These are phyloP conservation scores for Pseudozyma tsukubaensis DNA, from an alignment of 1,284 basidiomycete species.

Conservation along the genomic window DNA sequence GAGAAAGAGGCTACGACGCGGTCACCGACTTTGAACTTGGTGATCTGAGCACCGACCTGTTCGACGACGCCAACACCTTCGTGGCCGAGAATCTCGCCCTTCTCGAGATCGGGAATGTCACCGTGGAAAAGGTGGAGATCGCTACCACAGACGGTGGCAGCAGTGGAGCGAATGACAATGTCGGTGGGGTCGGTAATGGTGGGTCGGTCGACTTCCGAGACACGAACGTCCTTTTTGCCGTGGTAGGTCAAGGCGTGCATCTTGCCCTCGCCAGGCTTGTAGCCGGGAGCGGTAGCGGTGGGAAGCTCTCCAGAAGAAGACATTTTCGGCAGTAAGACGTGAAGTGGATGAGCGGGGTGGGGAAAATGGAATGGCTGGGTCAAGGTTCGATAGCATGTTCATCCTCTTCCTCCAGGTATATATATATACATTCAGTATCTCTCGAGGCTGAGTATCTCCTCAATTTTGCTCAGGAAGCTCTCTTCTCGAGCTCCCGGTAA, in stretches of 20 bases:
- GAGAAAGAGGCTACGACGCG: constrained; percentile 77
- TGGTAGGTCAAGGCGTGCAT: constrained; percentile 77
- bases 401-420: no score
- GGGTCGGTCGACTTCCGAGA: constrained; percentile 72
- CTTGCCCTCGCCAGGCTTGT: constrained; percentile 32
- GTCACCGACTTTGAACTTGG: constrained; percentile 53
- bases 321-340: background rate
- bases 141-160: constrained; percentile 77
- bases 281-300: constrained; percentile 24
- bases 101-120: constrained; percentile 76
- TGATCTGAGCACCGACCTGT: constrained; percentile 52
- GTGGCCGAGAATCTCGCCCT: constrained; percentile 74
- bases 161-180: constrained; percentile 77
- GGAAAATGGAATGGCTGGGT: background rate
- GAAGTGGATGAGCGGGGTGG: background rate
- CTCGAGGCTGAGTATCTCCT: no score
- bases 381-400: background rate
- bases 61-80: constrained; percentile 62
- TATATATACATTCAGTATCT: no score
- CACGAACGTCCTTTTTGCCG: constrained; percentile 72
- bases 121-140: constrained; percentile 55
- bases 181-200: constrained; percentile 78
- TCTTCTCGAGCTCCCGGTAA: no score
- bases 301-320: constrained; percentile 15
- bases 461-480: no score